Evolutionary conservation across 2,329 filamentous ascomycete species (phyloP).

Genomic region (Pseudopithomyces chartarum): DNA sequence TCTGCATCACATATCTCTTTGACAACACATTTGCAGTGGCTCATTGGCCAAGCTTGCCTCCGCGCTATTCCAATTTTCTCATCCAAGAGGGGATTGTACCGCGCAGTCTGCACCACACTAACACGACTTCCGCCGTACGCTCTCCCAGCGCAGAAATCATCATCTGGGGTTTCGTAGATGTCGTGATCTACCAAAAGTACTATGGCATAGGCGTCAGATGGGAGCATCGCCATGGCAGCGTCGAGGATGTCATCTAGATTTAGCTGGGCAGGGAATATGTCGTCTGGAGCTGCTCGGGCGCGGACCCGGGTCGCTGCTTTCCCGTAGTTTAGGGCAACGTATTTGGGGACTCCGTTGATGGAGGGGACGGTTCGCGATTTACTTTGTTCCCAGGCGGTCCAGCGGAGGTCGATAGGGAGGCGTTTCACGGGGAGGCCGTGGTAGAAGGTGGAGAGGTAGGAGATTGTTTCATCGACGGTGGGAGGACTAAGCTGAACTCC

Average conservation of each 20-base stretch:
- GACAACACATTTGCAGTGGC: conserved; percentile 63
- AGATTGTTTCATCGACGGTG: conserved; percentile 38
- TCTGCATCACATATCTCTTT: conserved; percentile 45
- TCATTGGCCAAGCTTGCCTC: conserved; percentile 67
- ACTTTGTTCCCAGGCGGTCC: conserved; percentile 54
- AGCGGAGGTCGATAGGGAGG: conserved; percentile 50
- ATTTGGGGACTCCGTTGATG: conserved; percentile 22
- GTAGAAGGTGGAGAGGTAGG: conserved; percentile 59
- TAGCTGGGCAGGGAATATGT: conserved; percentile 56
- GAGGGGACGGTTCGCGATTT: conserved; percentile 16
- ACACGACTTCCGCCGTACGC: conserved; percentile 69
- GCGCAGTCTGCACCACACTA: conserved; percentile 64
- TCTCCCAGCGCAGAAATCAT: conserved; percentile 69
- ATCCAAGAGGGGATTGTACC: conserved; percentile 63
- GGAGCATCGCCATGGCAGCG: conserved; percentile 58
- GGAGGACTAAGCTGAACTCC: conserved; percentile 7
- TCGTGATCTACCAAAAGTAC: conserved; percentile 65
- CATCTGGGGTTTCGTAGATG: conserved; percentile 67
- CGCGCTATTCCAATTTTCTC: conserved; percentile 50
- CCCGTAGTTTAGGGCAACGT: conserved; percentile 54
- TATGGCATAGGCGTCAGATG: conserved; percentile 63
- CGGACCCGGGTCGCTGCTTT: conserved; percentile 56
- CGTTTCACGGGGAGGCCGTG: conserved; percentile 58
- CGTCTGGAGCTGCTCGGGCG: conserved; percentile 55
- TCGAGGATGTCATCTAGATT: conserved; percentile 68